Percentiles rank a stretch among this genome's conserved stretches.
These are phyloP conservation scores for Aspergillus transmontanensis DNA, from an alignment of 2,329 filamentous ascomycete genomes.

Conservation along the genomic window DNA sequence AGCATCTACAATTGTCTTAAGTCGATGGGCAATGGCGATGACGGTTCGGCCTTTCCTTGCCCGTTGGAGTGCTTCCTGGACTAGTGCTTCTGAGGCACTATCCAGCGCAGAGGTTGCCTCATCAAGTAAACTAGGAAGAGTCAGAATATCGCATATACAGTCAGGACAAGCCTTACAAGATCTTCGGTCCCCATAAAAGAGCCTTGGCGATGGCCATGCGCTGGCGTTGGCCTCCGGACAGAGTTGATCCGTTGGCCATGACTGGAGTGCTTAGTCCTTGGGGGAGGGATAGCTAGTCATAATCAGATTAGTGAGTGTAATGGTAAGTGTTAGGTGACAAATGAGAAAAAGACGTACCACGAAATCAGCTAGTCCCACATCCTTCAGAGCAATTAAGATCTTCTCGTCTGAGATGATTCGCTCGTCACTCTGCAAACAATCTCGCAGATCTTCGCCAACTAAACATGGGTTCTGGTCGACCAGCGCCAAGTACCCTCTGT, in stretches of 20 bases:
- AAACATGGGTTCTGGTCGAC: neutral
- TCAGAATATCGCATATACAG: neutral
- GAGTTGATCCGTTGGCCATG: neutral
- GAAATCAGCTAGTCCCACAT: neutral
- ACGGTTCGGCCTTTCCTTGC: neutral
- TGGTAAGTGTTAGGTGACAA: neutral
- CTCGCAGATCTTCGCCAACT: neutral
- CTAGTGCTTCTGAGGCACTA: neutral
- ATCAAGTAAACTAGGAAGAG: neutral
- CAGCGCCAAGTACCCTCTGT: neutral
- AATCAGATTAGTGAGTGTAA: neutral
- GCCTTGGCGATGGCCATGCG: neutral
- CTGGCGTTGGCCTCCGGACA: neutral
- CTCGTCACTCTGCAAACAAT: neutral
- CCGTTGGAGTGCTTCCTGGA: neutral
- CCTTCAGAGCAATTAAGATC: neutral
- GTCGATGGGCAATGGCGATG: neutral
- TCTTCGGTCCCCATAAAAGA: neutral
- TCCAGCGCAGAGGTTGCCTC: neutral
- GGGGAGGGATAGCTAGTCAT: neutral
- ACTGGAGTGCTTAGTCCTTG: neutral
- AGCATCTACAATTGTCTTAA: neutral
- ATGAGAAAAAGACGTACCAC: neutral
- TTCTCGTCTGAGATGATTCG: neutral
- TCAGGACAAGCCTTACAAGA: neutral